These are phyloP conservation scores for Pancytospora philotis DNA, from an alignment of 371 early-diverging fungal species.

Conservation along the genomic window DNA sequence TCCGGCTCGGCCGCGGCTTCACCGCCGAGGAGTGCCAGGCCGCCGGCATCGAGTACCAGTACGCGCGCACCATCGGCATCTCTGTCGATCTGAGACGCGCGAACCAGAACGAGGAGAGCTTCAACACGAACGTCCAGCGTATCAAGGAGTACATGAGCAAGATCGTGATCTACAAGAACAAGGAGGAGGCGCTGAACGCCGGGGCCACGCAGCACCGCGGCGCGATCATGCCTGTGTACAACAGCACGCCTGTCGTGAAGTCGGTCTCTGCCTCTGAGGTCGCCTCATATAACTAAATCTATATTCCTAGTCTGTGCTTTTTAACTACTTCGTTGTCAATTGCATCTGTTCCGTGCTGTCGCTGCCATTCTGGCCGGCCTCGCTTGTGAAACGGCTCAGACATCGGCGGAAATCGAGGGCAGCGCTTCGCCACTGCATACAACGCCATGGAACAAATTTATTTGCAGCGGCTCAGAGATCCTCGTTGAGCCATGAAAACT, in stretches of 20 bases:
- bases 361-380: too few relatives aligned
- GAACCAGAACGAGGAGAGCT: conserved; percentile 84
- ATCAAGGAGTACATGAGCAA: conserved; percentile 75
- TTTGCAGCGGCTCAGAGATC: background rate
- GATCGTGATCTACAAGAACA: conserved; percentile 47
- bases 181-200: conserved; percentile 46
- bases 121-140: conserved; percentile 83
- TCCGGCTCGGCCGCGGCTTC: conserved; percentile 93
- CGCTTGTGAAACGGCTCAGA: too few relatives aligned
- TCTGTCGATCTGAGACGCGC: conserved; percentile 92
- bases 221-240: conserved; percentile 52
- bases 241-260: conserved; percentile 28
- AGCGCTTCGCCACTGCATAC: too few relatives aligned
- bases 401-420: too few relatives aligned
- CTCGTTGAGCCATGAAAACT: background rate
- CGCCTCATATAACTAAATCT: conserved; percentile 1
- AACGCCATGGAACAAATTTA: too few relatives aligned
- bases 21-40: conserved; percentile 89
- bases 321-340: too few relatives aligned
- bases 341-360: too few relatives aligned
- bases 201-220: conserved; percentile 47
- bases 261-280: conserved; percentile 47
- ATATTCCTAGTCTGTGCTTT: too few relatives aligned
- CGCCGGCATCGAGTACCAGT: conserved; percentile 80
- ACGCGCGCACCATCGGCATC: conserved; percentile 88